Conservation (phyloP, 148 eudicot species). For the Nyssa sinensis region DNA sequence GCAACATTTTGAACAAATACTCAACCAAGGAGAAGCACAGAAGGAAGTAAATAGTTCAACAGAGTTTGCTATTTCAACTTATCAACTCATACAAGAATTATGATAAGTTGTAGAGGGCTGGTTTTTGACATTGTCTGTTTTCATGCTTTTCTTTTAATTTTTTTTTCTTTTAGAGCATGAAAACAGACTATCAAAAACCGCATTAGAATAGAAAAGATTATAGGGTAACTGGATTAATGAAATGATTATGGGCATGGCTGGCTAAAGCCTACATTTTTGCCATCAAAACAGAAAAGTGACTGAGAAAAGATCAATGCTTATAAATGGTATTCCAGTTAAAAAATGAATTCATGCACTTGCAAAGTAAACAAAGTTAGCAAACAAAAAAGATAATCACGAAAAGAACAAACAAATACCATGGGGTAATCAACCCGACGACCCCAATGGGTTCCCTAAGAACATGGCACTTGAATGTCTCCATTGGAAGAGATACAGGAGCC, state of each 20-base stretch:
- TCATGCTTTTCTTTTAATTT: too few relatives aligned
- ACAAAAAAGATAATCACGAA: neutral
- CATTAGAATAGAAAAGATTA: neutral
- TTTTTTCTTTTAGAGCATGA: too few relatives aligned
- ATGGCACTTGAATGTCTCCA: conserved; percentile 83
- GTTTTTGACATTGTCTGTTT: conserved; percentile 3
- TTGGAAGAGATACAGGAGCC: conserved; percentile 75
- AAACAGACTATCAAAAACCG: neutral
- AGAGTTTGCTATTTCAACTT: neutral
- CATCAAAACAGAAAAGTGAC: too few relatives aligned
- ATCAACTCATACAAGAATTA: neutral
- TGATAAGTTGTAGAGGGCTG: neutral
- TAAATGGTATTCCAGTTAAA: neutral
- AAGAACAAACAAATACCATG: conserved; percentile 56
- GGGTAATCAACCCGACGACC: conserved; percentile 97
- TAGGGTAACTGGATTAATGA: neutral
- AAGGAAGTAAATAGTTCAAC: conserved; percentile 1
- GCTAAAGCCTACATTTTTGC: too few relatives aligned
- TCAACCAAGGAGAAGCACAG: neutral
- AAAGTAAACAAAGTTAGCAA: neutral
- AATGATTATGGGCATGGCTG: neutral
- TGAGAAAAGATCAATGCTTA: too few relatives aligned
- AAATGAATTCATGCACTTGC: neutral
- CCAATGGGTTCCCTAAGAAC: conserved; percentile 88
- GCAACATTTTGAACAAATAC: neutral